Conservation (phyloP, 1,139 yeast species). For the Suhomyces coccinellae region DNA sequence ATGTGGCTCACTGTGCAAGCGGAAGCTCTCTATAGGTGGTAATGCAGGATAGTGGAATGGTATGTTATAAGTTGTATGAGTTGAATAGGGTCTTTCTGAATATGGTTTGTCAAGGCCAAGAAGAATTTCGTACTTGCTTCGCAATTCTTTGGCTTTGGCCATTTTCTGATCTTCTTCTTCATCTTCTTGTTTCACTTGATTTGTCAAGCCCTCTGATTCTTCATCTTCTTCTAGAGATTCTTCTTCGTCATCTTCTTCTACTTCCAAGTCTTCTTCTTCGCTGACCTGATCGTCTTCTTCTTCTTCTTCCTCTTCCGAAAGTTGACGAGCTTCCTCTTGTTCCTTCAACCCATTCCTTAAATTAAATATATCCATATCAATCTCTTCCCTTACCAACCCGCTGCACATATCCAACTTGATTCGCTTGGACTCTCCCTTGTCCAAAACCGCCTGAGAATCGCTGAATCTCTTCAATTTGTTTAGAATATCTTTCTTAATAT, state of each 20-base stretch:
- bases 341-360: constrained; percentile 3
- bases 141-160: constrained; percentile 10
- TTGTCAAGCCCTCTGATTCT: constrained; percentile 7
- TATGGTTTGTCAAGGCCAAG: constrained; percentile 13
- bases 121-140: constrained; percentile 14
- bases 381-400: constrained; percentile 28
- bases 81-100: constrained; percentile 9
- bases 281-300: neutral
- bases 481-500: constrained; percentile 21
- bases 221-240: constrained; percentile 12
- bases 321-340: neutral
- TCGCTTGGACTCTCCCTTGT: constrained; percentile 9
- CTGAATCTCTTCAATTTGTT: constrained; percentile 12
- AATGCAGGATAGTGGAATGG: constrained; percentile 18
- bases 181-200: constrained; percentile 6
- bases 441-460: constrained; percentile 6
- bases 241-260: constrained; percentile 7
- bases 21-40: constrained; percentile 32
- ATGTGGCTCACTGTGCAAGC: neutral
- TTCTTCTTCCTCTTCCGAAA: no score
- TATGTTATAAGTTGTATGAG: constrained; percentile 1
- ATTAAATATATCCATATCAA: constrained; percentile 23
- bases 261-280: constrained; percentile 13
- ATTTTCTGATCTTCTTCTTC: constrained; percentile 7
- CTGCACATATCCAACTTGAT: constrained; percentile 21